Evolutionary conservation across 257 asterid species (phyloP).

Genomic region (Solanum sejunctum): DNA sequence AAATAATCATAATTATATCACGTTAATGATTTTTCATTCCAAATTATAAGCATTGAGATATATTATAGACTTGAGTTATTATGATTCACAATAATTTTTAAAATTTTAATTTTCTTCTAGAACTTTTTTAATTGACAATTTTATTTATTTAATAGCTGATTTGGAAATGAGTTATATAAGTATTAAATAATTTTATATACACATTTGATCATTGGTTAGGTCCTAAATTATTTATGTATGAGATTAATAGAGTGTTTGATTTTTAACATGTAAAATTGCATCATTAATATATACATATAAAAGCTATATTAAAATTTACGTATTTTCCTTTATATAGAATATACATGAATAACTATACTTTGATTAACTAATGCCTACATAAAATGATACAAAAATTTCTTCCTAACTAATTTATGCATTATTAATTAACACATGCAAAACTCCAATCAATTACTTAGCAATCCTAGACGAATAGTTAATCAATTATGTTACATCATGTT

Average conservation of each 20-base stretch:
- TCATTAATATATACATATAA: no score
- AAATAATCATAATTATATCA: background rate
- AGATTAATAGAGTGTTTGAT: background rate
- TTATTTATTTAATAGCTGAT: background rate
- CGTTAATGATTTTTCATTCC: background rate
- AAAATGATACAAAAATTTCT: background rate
- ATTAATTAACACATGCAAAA: background rate
- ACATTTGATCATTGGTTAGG: background rate
- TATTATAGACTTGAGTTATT: background rate
- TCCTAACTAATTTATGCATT: background rate
- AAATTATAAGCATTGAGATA: background rate
- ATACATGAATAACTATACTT: background rate
- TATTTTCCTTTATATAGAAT: no score
- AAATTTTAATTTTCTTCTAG: background rate
- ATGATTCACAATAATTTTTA: background rate
- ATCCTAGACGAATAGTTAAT: background rate
- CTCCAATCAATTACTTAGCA: background rate
- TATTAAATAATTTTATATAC: background rate
- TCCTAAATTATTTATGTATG: background rate
- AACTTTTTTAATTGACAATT: accelerated
- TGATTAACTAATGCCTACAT: background rate
- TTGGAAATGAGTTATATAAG: background rate
- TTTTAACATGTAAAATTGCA: background rate
- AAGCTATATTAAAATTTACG: no score
- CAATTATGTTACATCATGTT: background rate